These are phyloP conservation scores for Trichoderma harzianum DNA, from an alignment of 2,329 filamentous ascomycete genomes.

Conservation along the genomic window DNA sequence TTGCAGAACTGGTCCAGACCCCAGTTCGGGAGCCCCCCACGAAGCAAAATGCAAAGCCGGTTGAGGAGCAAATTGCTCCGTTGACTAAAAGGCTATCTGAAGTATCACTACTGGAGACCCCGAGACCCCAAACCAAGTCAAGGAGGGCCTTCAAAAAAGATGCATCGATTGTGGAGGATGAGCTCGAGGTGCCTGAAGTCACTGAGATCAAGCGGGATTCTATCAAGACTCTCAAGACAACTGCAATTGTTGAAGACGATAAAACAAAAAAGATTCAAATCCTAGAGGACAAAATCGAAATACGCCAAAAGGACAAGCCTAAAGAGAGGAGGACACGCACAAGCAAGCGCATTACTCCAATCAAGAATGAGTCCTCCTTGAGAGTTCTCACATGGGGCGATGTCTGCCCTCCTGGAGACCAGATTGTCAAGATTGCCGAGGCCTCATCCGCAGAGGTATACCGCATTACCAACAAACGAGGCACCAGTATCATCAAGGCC, in stretches of 20 bases:
- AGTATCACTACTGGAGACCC: conserved; percentile 28
- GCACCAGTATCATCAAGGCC: conserved; percentile 63
- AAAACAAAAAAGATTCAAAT: background rate
- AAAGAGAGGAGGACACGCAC: background rate
- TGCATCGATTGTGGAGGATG: conserved; percentile 11
- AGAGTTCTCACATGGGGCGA: conserved; percentile 54
- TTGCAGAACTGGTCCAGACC: conserved; percentile 51
- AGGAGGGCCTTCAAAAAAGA: conserved; percentile 20
- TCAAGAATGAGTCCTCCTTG: conserved; percentile 28
- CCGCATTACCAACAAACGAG: conserved; percentile 55
- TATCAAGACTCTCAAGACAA: background rate
- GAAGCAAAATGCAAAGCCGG: conserved; percentile 19
- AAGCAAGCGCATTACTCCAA: background rate
- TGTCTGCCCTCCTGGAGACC: conserved; percentile 50
- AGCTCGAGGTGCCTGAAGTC: background rate
- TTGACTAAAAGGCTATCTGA: conserved; percentile 36
- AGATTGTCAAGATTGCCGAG: conserved; percentile 62
- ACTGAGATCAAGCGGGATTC: background rate
- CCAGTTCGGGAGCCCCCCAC: conserved; percentile 38
- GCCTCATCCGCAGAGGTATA: conserved; percentile 66
- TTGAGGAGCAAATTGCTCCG: conserved; percentile 29
- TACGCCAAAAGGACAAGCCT: background rate
- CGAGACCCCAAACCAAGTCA: conserved; percentile 16
- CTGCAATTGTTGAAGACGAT: background rate
- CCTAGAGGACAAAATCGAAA: background rate